Evolutionary conservation across 2,329 filamentous ascomycete genomes (phyloP), one percentile per base, ranked within the genome.

Genomic region (Knoxdaviesia proteae): DNA sequence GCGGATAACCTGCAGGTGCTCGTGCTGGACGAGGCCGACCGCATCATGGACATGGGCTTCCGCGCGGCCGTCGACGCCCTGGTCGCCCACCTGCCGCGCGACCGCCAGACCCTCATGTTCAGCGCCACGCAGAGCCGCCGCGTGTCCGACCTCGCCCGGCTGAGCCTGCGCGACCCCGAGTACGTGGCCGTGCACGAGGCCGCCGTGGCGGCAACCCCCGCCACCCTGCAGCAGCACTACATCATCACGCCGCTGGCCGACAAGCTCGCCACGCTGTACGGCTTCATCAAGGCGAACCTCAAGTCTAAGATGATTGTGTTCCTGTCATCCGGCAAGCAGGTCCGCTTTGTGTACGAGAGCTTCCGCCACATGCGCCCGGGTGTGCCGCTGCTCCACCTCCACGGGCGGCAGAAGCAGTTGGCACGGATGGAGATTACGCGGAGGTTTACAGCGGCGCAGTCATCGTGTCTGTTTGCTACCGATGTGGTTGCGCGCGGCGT

Each of bases 31-130:
- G 90, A 98, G 59, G 90, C 90, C 3, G 90, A 98, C 58, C 75
- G 90, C 36, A 94, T 94, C 54, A 77, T 98, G 70, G 90, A 98
- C 54, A 90, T 96, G 84, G 90, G 90, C 5, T 98, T 98, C 57
- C 80, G 93, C 58, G 67, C 69, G 5, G 84, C 84, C 1, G 78
- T 98, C 4, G 90, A 98, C 59, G 90, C 90, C 0, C 81, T 98
- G 41, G 63, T 98, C 32, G 86, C 93, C 47, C 92, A 96, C 56
- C 66, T 98, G 2, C 90, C 90, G 1, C 78, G 75, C 51, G 65
- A 79, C 32, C 70, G 90, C 47, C 90, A 98, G 61, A 98, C 90
- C 0, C 68, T 98, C 55, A 73, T 98, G 7, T 98, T 96, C 65
- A 92, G 83, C 54, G 90, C 90, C 0, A 98, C 90, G 0, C 90